Base-by-base conservation (phyloP, 768 basidiomycete species). In the Clitopilus hobsonii region DNA sequence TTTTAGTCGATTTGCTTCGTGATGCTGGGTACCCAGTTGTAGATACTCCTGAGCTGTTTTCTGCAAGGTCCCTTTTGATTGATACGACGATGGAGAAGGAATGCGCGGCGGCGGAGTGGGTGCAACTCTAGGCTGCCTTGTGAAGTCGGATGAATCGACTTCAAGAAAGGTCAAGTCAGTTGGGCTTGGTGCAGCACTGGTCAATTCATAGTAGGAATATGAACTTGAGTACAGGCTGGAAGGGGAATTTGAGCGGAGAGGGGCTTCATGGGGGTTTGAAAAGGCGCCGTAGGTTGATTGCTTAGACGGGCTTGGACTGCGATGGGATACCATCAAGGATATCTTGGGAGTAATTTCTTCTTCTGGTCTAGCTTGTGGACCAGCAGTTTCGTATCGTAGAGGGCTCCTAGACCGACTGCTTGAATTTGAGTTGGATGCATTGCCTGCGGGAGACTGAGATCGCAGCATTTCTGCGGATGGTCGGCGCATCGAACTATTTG, bases 11-110 rank as follows among this genome's bases (percentile, higher is more conserved):
- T 91, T 86, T 26, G 84, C 81, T 67, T 91, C 86, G 61, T 93
- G 91, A 64, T 84, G 82, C 59, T 79, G 77, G 58, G 93, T 93
- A 5, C 91, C 91, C 8, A 89, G 74, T 58, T 87, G 85, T 38
- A 93, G 77, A 58, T 77, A 89, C 29, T 89, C 84, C 55, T 88
- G 80, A 2, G 91, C 76, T 13, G 81, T 82, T 38, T 57, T 47
- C 26, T n/a, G n/a, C n/a, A n/a, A n/a, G n/a, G n/a, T n/a, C n/a
- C n/a, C n/a, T n/a, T n/a, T n/a, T n/a, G n/a, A n/a, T n/a, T n/a
- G n/a, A n/a, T 41, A 57, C 47, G 45, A 55, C 5, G 30, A 20
- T 6, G 64, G 56, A 22, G 59, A 51, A 30, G 60, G 49, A 23
- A 58, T 38, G 25, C 52, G 56, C 29, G 58, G 57, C 3, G 48